These are phyloP conservation scores for Chlorencoelia australis DNA, from an alignment of 2,329 filamentous ascomycete genomes.

Conservation along the genomic window DNA sequence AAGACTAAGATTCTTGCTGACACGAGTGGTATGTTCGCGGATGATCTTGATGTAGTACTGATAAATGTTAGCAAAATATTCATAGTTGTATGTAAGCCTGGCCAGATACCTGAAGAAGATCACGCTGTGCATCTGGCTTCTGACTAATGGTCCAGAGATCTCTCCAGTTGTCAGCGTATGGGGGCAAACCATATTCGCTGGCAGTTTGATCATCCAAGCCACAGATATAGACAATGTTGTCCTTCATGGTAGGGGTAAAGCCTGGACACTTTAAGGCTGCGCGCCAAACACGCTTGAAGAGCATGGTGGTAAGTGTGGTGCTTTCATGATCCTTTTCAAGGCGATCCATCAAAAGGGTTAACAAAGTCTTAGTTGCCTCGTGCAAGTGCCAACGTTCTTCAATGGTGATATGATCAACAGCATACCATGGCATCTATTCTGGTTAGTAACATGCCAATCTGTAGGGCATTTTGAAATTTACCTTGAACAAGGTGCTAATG, in stretches of 20 bases:
- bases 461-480: conserved; percentile 10
- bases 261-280: conserved; percentile 48
- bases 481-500: conserved; percentile 42
- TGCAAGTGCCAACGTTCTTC: conserved; percentile 45
- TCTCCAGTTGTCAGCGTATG: conserved; percentile 38
- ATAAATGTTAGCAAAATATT: conserved; percentile 8
- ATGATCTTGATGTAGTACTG: conserved; percentile 49
- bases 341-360: conserved; percentile 35
- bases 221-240: conserved; percentile 41
- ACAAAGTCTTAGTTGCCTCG: conserved; percentile 38
- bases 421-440: conserved; percentile 49
- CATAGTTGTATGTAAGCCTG: not conserved
- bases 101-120: conserved; percentile 44
- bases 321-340: conserved; percentile 32
- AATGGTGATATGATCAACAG: conserved; percentile 46
- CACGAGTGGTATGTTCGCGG: conserved; percentile 40
- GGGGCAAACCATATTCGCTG: conserved; percentile 37
- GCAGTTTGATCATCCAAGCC: conserved; percentile 28
- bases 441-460: conserved; percentile 24
- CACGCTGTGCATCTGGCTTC: conserved; percentile 38
- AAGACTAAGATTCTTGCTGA: conserved; percentile 32
- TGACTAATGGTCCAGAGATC: conserved; percentile 42
- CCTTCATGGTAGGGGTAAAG: conserved; percentile 52
- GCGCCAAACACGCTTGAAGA: conserved; percentile 42
- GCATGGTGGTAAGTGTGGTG: conserved; percentile 39